phyloP scores from a whole-genome alignment of 495 filamentous ascomycete genomes.

The Entonaema liquescens region DNA sequence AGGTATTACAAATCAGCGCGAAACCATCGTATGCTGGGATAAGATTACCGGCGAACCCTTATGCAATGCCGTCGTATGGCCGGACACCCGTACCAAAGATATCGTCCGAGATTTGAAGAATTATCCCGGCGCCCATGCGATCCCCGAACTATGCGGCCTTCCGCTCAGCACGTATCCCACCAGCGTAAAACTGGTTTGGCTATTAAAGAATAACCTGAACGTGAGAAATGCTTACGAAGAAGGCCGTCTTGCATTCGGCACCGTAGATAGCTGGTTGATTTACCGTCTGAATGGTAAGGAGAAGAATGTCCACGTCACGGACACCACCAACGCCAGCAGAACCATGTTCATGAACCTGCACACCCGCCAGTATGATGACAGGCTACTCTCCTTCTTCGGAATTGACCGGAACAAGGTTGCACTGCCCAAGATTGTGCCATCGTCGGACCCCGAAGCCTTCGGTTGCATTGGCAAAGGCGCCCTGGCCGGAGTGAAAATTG shows the following conservation, averaged over 20 bases:
- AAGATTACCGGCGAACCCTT: slow-evolving; percentile 83
- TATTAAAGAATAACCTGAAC: slow-evolving; percentile 74
- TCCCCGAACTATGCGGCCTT: slow-evolving; percentile 81
- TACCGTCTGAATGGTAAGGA: slow-evolving; percentile 84
- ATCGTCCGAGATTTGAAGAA: slow-evolving; percentile 84
- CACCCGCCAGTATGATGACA: slow-evolving; percentile 85
- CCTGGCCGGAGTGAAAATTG: slow-evolving; percentile 79
- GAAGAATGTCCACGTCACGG: slow-evolving; percentile 77
- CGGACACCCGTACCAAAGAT: slow-evolving; percentile 83
- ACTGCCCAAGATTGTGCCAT: slow-evolving; percentile 87
- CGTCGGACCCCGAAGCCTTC: slow-evolving; percentile 79
- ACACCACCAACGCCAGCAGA: slow-evolving; percentile 89
- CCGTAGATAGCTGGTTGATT: slow-evolving; percentile 92
- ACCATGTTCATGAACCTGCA: slow-evolving; percentile 98
- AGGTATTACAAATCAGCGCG: slow-evolving; percentile 94
- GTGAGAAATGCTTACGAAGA: slow-evolving; percentile 83
- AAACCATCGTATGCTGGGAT: slow-evolving; percentile 94
- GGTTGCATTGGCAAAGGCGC: slow-evolving; percentile 72
- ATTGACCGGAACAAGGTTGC: slow-evolving; percentile 78
- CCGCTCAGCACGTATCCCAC: slow-evolving; percentile 95
- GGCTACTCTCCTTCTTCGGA: slow-evolving; percentile 82
- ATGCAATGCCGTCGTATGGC: slow-evolving; percentile 92
- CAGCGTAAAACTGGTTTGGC: slow-evolving; percentile 87
- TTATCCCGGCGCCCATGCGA: slow-evolving; percentile 69
- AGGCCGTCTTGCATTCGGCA: slow-evolving; percentile 85